Percentiles rank a stretch among this genome's conserved stretches.
phyloP scores from a whole-genome alignment of 257 asterid species.

The Nicotiana tomentosiformis region DNA sequence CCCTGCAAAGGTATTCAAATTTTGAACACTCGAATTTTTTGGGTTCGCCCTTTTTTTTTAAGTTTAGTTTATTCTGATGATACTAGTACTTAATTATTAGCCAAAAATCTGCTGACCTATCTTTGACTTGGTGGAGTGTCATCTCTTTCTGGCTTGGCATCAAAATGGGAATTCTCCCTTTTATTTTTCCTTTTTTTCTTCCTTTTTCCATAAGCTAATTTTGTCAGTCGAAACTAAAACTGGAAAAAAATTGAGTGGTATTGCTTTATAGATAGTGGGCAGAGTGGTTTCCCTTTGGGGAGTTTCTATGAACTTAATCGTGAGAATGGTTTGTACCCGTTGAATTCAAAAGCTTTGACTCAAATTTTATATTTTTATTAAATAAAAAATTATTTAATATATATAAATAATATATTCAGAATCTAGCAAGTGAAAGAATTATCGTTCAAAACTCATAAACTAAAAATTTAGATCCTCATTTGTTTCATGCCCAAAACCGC shows the following conservation, averaged over 20 bases:
- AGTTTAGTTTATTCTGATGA: too few relatives aligned
- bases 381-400: too few relatives aligned
- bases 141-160: not conserved
- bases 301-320: not conserved
- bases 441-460: too few relatives aligned
- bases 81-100: not conserved
- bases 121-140: not conserved
- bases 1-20: too few relatives aligned
- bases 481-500: too few relatives aligned
- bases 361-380: too few relatives aligned
- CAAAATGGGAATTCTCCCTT: not conserved
- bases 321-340: not conserved
- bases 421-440: too few relatives aligned
- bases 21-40: too few relatives aligned
- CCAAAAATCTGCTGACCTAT: not conserved
- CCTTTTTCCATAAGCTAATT: not conserved
- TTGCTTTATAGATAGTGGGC: not conserved
- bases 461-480: too few relatives aligned
- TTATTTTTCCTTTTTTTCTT: not conserved
- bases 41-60: too few relatives aligned
- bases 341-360: too few relatives aligned
- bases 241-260: not conserved
- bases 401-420: too few relatives aligned
- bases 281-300: not conserved
- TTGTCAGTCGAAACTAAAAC: not conserved